Percentiles rank a stretch among this genome's conserved stretches.
Evolutionary conservation across 73 alveolate species (phyloP).

Genomic region (Tetrahymena elliotti): DNA sequence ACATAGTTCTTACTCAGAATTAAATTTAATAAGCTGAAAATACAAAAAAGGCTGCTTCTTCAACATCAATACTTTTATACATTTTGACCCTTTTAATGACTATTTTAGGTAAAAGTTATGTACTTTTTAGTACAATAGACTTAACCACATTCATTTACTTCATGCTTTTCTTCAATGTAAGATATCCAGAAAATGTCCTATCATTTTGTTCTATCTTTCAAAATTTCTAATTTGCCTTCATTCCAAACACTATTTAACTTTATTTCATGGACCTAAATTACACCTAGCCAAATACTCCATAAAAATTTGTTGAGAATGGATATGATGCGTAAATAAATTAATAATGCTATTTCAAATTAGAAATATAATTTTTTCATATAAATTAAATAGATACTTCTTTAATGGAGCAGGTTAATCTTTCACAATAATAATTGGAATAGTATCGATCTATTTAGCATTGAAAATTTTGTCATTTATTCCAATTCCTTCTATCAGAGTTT

Average conservation of each 20-base stretch:
- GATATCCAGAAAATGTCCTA: not conserved
- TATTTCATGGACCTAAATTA: not conserved
- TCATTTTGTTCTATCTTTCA: not conserved
- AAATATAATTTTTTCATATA: no score
- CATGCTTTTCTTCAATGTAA: not conserved
- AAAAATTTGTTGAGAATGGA: not conserved
- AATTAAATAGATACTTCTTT: not conserved
- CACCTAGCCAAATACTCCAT: not conserved
- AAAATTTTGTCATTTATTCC: not conserved
- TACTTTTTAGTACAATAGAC: not conserved
- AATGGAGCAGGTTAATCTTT: not conserved
- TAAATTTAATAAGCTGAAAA: not conserved
- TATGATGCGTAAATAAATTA: not conserved
- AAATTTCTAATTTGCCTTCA: not conserved
- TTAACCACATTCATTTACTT: not conserved
- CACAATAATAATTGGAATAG: not conserved
- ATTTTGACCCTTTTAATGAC: not conserved
- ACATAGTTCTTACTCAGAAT: not conserved
- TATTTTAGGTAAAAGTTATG: not conserved
- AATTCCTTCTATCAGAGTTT: not conserved
- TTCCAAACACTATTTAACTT: not conserved
- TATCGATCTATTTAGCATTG: not conserved
- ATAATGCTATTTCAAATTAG: no score
- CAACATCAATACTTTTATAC: not conserved
- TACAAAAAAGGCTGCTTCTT: not conserved